A percentile compares a stretch with the other conserved stretches of the same genome.
Evolutionary conservation across 192 early-diverging fungal species (phyloP).

Genomic region (Irineochytrium annulatum): DNA sequence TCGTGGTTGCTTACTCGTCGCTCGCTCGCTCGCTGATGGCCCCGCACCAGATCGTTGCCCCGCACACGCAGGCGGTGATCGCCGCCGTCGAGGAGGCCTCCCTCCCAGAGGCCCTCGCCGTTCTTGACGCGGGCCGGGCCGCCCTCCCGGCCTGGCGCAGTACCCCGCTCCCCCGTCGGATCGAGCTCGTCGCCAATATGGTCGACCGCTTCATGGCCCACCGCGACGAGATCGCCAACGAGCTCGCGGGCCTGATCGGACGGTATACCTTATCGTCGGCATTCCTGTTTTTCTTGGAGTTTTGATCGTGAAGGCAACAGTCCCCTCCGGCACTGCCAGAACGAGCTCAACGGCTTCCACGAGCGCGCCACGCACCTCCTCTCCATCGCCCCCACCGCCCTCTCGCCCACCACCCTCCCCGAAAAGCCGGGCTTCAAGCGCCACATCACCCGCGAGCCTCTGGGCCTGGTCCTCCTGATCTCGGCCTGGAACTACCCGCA

Average conservation of each 20-base stretch:
- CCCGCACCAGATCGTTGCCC: slow-evolving; percentile 20
- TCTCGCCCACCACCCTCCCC: slow-evolving; percentile 56
- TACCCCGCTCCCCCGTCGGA: slow-evolving; percentile 49
- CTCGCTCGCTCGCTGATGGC: too few species aligned
- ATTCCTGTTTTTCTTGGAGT: background rate
- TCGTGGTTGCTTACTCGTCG: too few species aligned
- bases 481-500: slow-evolving; percentile 85
- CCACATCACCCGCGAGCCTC: slow-evolving; percentile 67
- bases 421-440: slow-evolving; percentile 52
- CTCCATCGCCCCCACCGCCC: slow-evolving; percentile 57
- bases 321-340: slow-evolving; percentile 55
- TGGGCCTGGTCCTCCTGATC: slow-evolving; percentile 64
- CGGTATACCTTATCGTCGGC: slow-evolving; percentile 19
- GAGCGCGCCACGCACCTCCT: slow-evolving; percentile 66
- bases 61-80: slow-evolving; percentile 10
- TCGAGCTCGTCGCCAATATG: slow-evolving; percentile 47
- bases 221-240: slow-evolving; percentile 50
- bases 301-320: slow-evolving; percentile 9
- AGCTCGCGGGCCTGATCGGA: slow-evolving; percentile 66
- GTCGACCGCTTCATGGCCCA: slow-evolving; percentile 51
- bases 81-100: slow-evolving; percentile 15
- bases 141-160: slow-evolving; percentile 55
- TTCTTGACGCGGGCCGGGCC: slow-evolving; percentile 34
- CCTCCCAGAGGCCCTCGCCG: slow-evolving; percentile 7
- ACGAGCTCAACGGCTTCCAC: slow-evolving; percentile 70